Percentiles rank a stretch among this genome's conserved stretches.
Evolutionary conservation across 2,329 filamentous ascomycete species (phyloP).

Genomic region (Monilinia vaccinii-corymbosi): DNA sequence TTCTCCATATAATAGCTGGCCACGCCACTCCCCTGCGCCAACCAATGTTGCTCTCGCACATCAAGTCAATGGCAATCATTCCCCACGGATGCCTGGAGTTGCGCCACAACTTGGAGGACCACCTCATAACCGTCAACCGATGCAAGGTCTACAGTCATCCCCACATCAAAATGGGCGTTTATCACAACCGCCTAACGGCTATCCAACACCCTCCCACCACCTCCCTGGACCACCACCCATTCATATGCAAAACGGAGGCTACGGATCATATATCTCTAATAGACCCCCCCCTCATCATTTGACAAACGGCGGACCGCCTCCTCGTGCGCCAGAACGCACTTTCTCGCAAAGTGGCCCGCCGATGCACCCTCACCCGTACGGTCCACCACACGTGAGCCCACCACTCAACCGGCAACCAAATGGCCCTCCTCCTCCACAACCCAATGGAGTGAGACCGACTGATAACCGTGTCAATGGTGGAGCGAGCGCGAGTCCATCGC

Average conservation of each 20-base stretch:
- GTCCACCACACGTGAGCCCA: conserved; percentile 23
- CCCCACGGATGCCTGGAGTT: conserved; percentile 26
- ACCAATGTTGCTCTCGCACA: conserved; percentile 35
- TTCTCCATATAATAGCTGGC: conserved; percentile 40
- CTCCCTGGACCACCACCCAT: conserved; percentile 16
- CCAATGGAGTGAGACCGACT: conserved; percentile 28
- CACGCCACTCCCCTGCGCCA: conserved; percentile 41
- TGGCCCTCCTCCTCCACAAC: conserved; percentile 22
- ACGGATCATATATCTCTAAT: conserved; percentile 25
- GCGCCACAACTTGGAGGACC: conserved; percentile 17
- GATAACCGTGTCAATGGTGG: conserved; percentile 46
- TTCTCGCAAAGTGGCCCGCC: conserved; percentile 38
- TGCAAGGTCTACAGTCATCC: conserved; percentile 30
- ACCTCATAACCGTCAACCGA: conserved; percentile 18
- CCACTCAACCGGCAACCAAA: conserved; percentile 23
- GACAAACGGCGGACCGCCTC: conserved; percentile 31
- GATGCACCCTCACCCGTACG: conserved; percentile 36
- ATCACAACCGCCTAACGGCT: conserved; percentile 36
- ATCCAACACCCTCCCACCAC: conserved; percentile 29
- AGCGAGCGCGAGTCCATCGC: conserved; percentile 69
- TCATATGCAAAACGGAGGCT: conserved; percentile 25
- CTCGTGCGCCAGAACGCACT: conserved; percentile 37
- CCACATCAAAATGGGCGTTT: conserved; percentile 38
- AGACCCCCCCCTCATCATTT: conserved; percentile 29
- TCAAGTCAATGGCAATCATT: conserved; percentile 39